phyloP scores from a whole-genome alignment of 352 stramenopile genomes.

The Pythium scleroteichum region DNA sequence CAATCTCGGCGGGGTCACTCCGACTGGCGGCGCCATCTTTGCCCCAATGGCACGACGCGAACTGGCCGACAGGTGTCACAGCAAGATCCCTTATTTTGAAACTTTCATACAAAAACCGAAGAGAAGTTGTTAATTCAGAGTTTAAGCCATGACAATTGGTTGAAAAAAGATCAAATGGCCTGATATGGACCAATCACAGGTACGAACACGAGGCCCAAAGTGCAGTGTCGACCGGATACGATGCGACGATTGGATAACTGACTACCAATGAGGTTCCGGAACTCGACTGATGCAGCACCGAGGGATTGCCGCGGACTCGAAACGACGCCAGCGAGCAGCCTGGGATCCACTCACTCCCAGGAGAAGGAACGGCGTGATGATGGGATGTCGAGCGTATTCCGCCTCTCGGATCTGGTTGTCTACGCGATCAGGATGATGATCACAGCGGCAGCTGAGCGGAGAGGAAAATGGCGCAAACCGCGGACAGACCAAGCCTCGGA shows the following conservation, averaged over 20 bases:
- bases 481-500: too few species aligned
- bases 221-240: conserved; percentile 24
- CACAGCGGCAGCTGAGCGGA: not conserved
- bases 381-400: conserved; percentile 6
- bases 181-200: conserved; percentile 3
- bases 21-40: conserved; percentile 4
- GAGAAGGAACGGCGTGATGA: not conserved
- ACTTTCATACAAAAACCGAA: too few species aligned
- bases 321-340: conserved; percentile 5
- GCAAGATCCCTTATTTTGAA: conserved; percentile 10
- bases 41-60: conserved; percentile 26
- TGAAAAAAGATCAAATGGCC: not conserved
- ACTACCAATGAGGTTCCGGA: conserved; percentile 16
- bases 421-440: not conserved
- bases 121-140: too few species aligned
- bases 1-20: not conserved
- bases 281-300: conserved; percentile 26
- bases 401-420: conserved; percentile 14
- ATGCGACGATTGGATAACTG: conserved; percentile 16
- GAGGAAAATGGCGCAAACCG: too few species aligned
- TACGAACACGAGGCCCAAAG: not conserved
- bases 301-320: conserved; percentile 12
- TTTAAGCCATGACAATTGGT: too few species aligned
- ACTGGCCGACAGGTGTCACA: conserved; percentile 19
- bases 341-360: conserved; percentile 8